phyloP scores from a whole-genome alignment of 2,329 filamentous ascomycete genomes.

The Exophiala spinifera region DNA sequence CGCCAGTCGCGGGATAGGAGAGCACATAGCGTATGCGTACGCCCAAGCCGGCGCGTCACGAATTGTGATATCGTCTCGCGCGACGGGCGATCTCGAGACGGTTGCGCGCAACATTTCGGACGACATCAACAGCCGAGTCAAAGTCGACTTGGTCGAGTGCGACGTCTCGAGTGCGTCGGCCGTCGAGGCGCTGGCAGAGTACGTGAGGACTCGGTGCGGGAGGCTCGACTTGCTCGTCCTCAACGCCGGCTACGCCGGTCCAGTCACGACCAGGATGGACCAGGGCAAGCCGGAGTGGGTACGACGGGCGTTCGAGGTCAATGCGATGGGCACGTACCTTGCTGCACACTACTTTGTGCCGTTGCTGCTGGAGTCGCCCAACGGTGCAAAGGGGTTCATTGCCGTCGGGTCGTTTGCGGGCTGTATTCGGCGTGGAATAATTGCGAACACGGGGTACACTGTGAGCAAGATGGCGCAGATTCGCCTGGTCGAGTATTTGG shows the following conservation, averaged over 20 bases:
- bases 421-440: constrained; percentile 38
- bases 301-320: constrained; percentile 37
- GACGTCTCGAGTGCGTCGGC: constrained; percentile 33
- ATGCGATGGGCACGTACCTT: constrained; percentile 39
- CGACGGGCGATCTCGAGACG: constrained; percentile 31
- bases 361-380: constrained; percentile 30
- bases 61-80: constrained; percentile 36
- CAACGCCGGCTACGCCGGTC: constrained; percentile 34
- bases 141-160: constrained; percentile 32
- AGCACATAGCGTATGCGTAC: constrained; percentile 35
- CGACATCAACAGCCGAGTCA: constrained; percentile 25
- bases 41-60: constrained; percentile 34
- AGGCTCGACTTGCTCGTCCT: constrained; percentile 30
- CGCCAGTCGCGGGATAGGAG: constrained; percentile 37
- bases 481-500: constrained; percentile 39
- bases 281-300: constrained; percentile 35
- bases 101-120: constrained; percentile 29
- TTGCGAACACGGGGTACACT: constrained; percentile 41
- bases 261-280: constrained; percentile 35
- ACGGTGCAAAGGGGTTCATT: constrained; percentile 34
- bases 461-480: constrained; percentile 39
- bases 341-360: constrained; percentile 38
- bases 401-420: constrained; percentile 34
- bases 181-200: constrained; percentile 29
- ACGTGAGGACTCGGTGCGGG: constrained; percentile 16